phyloP scores from a whole-genome alignment of 176 grass and related monocot genomes.

The Pharus latifolius region DNA sequence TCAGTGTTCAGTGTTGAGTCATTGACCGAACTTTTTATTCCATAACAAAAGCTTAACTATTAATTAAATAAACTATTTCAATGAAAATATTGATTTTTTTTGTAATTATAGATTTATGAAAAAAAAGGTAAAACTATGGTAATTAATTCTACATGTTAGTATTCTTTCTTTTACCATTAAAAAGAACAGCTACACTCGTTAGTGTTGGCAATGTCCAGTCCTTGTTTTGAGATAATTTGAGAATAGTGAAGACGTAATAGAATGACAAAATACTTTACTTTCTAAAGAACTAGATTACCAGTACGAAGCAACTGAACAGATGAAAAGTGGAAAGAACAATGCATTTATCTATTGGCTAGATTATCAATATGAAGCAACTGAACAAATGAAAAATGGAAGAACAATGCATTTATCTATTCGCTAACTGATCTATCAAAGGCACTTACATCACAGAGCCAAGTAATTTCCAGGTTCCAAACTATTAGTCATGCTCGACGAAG shows the following conservation, averaged over 20 bases:
- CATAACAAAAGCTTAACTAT: too few species aligned
- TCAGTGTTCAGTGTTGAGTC: too few species aligned
- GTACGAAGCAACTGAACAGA: background rate
- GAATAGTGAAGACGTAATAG: background rate
- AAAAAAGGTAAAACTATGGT: too few species aligned
- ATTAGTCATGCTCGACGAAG: background rate
- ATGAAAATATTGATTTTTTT: too few species aligned
- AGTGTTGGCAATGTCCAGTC: background rate
- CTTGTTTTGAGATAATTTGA: background rate
- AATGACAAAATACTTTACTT: background rate
- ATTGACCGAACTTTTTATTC: too few species aligned
- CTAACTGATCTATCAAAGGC: background rate
- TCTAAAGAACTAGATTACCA: background rate
- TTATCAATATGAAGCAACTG: background rate
- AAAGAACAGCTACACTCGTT: too few species aligned
- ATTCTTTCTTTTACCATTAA: too few species aligned
- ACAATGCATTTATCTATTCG: background rate
- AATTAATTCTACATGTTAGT: too few species aligned
- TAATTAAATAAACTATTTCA: too few species aligned
- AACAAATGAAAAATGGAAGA: background rate
- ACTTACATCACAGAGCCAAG: background rate
- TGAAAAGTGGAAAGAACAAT: background rate
- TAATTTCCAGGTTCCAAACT: slow-evolving; percentile 1
- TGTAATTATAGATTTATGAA: too few species aligned
- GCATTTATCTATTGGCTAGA: background rate